Conservation (phyloP, 2,329 filamentous ascomycete genomes). For the Huntiella bhutanensis region DNA sequence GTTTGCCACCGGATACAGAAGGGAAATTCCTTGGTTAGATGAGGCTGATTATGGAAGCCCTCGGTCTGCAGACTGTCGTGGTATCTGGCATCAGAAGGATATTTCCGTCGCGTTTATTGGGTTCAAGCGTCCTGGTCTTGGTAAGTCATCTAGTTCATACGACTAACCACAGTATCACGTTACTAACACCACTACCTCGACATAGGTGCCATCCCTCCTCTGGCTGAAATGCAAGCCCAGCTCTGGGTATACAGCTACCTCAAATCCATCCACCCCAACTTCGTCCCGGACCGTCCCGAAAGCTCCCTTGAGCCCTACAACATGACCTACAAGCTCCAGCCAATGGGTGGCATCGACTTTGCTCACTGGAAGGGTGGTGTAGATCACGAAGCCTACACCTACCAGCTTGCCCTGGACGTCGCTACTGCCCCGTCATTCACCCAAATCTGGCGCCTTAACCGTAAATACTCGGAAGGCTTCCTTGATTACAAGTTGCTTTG, state of each 20-base stretch:
- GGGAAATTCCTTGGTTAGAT: constrained; percentile 23
- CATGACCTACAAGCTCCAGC: constrained; percentile 23
- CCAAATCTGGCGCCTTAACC: constrained; percentile 16
- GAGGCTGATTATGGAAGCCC: constrained; percentile 22
- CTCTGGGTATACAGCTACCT: constrained; percentile 26
- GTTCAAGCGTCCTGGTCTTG: constrained; percentile 26
- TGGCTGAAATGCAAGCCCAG: constrained; percentile 29
- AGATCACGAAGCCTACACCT: constrained; percentile 30
- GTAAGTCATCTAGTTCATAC: constrained; percentile 13
- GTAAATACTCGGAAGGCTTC: constrained; percentile 14
- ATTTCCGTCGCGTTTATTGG: constrained; percentile 26
- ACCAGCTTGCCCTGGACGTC: constrained; percentile 30
- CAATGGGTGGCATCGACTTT: constrained; percentile 18
- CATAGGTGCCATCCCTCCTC: constrained; percentile 26
- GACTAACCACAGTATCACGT: not conserved
- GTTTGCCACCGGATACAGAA: constrained; percentile 28
- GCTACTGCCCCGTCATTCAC: constrained; percentile 22
- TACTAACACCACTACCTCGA: constrained; percentile 1
- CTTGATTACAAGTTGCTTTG: constrained; percentile 15
- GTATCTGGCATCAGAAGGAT: constrained; percentile 27
- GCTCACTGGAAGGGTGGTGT: constrained; percentile 22
- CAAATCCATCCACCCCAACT: constrained; percentile 14
- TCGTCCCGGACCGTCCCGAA: constrained; percentile 12
- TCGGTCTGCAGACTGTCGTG: constrained; percentile 30
- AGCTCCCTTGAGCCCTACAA: constrained; percentile 20